phyloP scores from a whole-genome alignment of 1,284 basidiomycete species.

The Pholiota adiposa region DNA sequence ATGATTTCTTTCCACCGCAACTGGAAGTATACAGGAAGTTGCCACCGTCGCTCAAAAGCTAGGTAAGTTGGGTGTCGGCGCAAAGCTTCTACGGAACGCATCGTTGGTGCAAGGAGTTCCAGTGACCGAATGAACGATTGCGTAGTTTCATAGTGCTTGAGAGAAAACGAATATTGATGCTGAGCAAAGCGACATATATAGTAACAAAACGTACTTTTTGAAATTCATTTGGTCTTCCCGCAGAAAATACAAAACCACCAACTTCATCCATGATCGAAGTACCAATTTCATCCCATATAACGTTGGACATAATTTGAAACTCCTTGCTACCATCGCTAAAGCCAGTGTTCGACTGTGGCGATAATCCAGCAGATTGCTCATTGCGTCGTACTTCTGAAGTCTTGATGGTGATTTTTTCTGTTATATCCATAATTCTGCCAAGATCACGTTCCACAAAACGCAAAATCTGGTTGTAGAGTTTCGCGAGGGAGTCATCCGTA shows the following conservation, averaged over 20 bases:
- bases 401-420: constrained; percentile 68
- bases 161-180: not conserved
- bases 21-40: constrained; percentile 96
- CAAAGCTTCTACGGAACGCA: constrained; percentile 70
- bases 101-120: constrained; percentile 82
- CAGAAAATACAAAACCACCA: constrained; percentile 84
- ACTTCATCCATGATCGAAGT: constrained; percentile 83
- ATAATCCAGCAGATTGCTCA: constrained; percentile 15
- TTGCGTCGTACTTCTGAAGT: constrained; percentile 29
- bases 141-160: constrained; percentile 82
- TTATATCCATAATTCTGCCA: constrained; percentile 73
- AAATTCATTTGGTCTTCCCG: constrained; percentile 89
- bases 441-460: constrained; percentile 80
- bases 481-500: constrained; percentile 66
- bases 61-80: constrained; percentile 72
- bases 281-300: constrained; percentile 87
- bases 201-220: constrained; percentile 62
- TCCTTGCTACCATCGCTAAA: constrained; percentile 38
- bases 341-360: constrained; percentile 19
- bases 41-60: constrained; percentile 88
- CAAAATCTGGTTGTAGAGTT: constrained; percentile 81
- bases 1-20: constrained; percentile 97
- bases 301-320: constrained; percentile 85
- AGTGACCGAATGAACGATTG: constrained; percentile 86
- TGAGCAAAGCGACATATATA: not conserved